Evolutionary conservation across 1,139 yeast genomes (phyloP).

Genomic region (Blastobotrys petasosporus): DNA sequence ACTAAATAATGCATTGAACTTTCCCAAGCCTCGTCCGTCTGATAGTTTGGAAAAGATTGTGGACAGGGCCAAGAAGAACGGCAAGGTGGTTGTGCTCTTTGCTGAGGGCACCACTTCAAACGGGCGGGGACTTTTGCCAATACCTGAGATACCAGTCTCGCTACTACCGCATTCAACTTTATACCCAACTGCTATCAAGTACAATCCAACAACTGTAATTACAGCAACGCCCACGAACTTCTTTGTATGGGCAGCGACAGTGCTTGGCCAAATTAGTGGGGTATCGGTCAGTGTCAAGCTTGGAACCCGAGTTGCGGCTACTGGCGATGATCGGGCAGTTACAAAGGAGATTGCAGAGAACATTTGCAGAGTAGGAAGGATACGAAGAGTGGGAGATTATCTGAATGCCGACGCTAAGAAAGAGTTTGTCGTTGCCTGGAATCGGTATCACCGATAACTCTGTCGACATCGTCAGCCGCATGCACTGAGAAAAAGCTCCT

Average conservation of each 20-base stretch:
- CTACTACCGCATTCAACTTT: constrained; percentile 15
- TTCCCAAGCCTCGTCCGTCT: constrained; percentile 4
- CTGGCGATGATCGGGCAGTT: constrained; percentile 14
- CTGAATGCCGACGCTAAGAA: constrained; percentile 29
- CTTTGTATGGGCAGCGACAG: constrained; percentile 11
- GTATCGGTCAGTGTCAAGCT: constrained; percentile 26
- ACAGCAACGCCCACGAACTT: constrained; percentile 25
- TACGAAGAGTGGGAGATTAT: constrained; percentile 31
- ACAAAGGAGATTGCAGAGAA: constrained; percentile 22
- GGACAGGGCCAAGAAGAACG: constrained; percentile 21
- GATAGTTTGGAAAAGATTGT: constrained; percentile 16
- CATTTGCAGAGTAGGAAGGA: constrained; percentile 31
- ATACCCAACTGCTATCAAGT: constrained; percentile 31
- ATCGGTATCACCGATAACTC: constrained; percentile 15
- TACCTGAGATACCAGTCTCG: constrained; percentile 16
- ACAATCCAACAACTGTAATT: constrained; percentile 27
- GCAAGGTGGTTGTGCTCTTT: constrained; percentile 31
- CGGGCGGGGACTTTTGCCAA: constrained; percentile 36
- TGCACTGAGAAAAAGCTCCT: no score
- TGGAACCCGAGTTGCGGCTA: constrained; percentile 15
- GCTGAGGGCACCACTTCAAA: constrained; percentile 40
- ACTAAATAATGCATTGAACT: constrained; percentile 13
- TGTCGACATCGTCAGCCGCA: no score
- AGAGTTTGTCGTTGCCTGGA: constrained; percentile 30
- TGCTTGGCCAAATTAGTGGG: constrained; percentile 15